phyloP scores from a whole-genome alignment of 371 early-diverging fungal species.

The Mortierella sp. region DNA sequence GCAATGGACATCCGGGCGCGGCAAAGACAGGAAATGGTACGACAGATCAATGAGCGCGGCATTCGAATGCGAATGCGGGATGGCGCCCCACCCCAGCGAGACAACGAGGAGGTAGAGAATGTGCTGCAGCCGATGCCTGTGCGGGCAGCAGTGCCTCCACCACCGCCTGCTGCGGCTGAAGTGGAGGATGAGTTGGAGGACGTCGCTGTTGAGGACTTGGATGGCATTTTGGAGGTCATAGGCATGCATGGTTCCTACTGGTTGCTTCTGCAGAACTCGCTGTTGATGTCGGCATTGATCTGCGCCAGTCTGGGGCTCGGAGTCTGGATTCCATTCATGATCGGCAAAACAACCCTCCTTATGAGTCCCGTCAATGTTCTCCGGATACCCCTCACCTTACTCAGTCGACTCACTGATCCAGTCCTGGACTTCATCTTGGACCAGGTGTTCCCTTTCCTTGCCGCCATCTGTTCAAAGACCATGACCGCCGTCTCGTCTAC shows the following conservation, averaged over 20 bases:
- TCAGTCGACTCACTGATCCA: slow-evolving; percentile 67
- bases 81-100: background rate
- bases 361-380: slow-evolving; percentile 61
- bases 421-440: slow-evolving; percentile 66
- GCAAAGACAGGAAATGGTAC: slow-evolving; percentile 28
- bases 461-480: slow-evolving; percentile 1
- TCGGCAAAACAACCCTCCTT: slow-evolving; percentile 72
- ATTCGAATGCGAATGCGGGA: slow-evolving; percentile 14
- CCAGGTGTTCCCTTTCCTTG: slow-evolving; percentile 46
- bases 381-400: slow-evolving; percentile 58
- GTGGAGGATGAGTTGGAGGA: slow-evolving; percentile 59
- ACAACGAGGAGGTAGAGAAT: too few species aligned
- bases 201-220: slow-evolving; percentile 75
- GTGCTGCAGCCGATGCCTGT: slow-evolving; percentile 1
- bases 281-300: slow-evolving; percentile 81
- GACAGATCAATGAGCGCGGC: slow-evolving; percentile 33
- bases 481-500: background rate
- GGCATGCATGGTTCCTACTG: slow-evolving; percentile 89
- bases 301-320: slow-evolving; percentile 77
- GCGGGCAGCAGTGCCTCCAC: slow-evolving; percentile 6
- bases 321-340: slow-evolving; percentile 82
- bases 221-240: slow-evolving; percentile 87
- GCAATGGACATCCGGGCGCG: slow-evolving; percentile 5
- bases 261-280: slow-evolving; percentile 81
- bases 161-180: slow-evolving; percentile 7